Evolutionary conservation across 2,329 filamentous ascomycete species (phyloP), one percentile per base, ranked within the genome.

Genomic region (Aspergillus ustus): DNA sequence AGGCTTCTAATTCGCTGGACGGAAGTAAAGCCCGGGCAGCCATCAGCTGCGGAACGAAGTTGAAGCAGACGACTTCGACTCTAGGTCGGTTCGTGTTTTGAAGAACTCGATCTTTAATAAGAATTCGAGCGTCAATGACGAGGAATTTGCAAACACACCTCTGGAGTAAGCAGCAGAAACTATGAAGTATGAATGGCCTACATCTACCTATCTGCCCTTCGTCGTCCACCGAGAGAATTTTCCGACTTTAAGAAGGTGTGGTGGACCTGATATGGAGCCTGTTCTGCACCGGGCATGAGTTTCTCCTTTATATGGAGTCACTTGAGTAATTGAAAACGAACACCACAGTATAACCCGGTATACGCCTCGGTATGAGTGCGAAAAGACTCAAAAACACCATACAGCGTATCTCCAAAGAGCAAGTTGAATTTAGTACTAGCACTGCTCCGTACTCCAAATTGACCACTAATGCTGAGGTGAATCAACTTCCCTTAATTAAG

Each of bases 1-100:
- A n/a, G 43, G 25, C n/a, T 11, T 29, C 29, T 49, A 22, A 56
- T 56, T 56, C 44, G 53, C 53, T 49, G 40, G 37, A 31, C 28
- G 37, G 9, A 51, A 51, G 7, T 34, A 11, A 45, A 31, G 50
- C 19, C n/a, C 25, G 3, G 25, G 25, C 25, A 25, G n/a, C n/a
- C n/a, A n/a, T n/a, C 25, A 25, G 25, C 25, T 25, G 25, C 25
- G 25, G 25, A 25, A 25, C 40, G n/a, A 40, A 20, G 20, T 52
- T 6, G 29, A 40, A 22, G 11, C 34, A 5, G 34, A 15, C 11
- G 3, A 40, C 8, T 40, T 15, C 34, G 15, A 40, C 34, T 40
- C 15, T 40, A 4, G 11, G 34, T 11, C 6, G 13, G 34, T 15
- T 13, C 11, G 34, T 13, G 34, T 40, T 15, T 40, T 40, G 34